Conservation (phyloP, 805 yeast species). For the Saccharomycopsis fermentans region DNA sequence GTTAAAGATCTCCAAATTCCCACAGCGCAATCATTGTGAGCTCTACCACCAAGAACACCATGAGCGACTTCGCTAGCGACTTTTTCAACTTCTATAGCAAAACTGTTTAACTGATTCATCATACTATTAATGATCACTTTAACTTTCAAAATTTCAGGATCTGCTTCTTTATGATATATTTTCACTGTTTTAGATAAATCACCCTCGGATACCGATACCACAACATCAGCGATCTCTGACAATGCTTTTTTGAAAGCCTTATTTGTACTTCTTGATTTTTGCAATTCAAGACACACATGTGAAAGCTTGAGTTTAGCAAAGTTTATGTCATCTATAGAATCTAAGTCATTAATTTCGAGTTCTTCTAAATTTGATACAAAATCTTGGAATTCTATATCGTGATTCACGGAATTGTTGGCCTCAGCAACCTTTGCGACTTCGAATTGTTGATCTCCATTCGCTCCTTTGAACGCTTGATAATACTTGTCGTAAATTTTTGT, state of each 20-base stretch:
- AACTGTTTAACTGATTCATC: slow-evolving; percentile 81
- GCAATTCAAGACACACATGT: slow-evolving; percentile 11
- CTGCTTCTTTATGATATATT: slow-evolving; percentile 59
- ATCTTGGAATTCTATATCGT: neutral
- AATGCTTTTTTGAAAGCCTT: slow-evolving; percentile 63
- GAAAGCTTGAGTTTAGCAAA: slow-evolving; percentile 10
- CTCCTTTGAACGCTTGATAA: slow-evolving; percentile 1
- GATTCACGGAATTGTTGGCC: neutral
- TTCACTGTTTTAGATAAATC: slow-evolving; percentile 74
- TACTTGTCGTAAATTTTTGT: slow-evolving; percentile 7
- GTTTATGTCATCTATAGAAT: slow-evolving; percentile 9
- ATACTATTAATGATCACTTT: slow-evolving; percentile 75
- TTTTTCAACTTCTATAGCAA: slow-evolving; percentile 72
- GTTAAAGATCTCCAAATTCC: slow-evolving; percentile 84
- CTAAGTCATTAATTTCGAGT: slow-evolving; percentile 11
- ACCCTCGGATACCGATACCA: slow-evolving; percentile 82
- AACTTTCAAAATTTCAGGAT: slow-evolving; percentile 71
- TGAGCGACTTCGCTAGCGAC: slow-evolving; percentile 87
- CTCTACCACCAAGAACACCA: slow-evolving; percentile 86
- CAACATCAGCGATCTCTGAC: slow-evolving; percentile 76
- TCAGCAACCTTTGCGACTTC: neutral
- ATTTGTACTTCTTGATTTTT: slow-evolving; percentile 35
- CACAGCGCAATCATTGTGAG: slow-evolving; percentile 71
- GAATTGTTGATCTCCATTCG: neutral
- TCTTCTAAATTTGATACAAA: slow-evolving; percentile 9